Percentiles rank a stretch among this genome's conserved stretches.
These are phyloP conservation scores for Cerioporus squamosus DNA, from an alignment of 1,284 basidiomycete species.

Conservation along the genomic window DNA sequence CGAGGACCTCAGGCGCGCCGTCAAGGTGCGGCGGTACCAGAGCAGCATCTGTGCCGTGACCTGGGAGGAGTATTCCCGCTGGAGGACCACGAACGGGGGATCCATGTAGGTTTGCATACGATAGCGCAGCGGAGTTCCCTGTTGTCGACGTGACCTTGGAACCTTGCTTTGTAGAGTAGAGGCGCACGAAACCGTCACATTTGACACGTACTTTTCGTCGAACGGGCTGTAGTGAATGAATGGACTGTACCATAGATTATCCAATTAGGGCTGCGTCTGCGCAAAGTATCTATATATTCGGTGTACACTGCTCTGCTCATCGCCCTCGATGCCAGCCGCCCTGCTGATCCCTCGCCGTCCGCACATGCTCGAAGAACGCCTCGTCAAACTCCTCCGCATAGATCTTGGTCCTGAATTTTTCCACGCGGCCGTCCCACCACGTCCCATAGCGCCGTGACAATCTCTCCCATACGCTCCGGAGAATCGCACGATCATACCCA, in stretches of 20 bases:
- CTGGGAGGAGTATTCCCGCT: slow-evolving; percentile 81
- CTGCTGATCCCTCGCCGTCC: slow-evolving; percentile 2
- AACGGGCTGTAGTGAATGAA: neutral
- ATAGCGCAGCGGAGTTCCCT: neutral
- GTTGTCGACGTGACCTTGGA: neutral
- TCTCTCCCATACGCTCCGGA: slow-evolving; percentile 58
- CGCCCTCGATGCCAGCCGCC: neutral
- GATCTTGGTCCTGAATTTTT: slow-evolving; percentile 30
- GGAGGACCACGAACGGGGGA: slow-evolving; percentile 61
- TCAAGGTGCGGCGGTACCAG: slow-evolving; percentile 86
- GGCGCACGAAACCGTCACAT: neutral
- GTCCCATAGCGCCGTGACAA: slow-evolving; percentile 57
- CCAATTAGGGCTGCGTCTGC: slow-evolving; percentile 4
- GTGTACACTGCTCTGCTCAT: slow-evolving; percentile 8
- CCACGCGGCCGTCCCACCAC: slow-evolving; percentile 55
- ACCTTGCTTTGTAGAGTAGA: neutral
- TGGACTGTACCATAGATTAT: slow-evolving; percentile 8
- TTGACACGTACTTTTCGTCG: too few relatives aligned
- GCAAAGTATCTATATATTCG: slow-evolving; percentile 5
- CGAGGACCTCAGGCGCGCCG: slow-evolving; percentile 78
- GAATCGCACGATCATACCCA: slow-evolving; percentile 46
- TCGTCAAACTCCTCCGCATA: slow-evolving; percentile 21
- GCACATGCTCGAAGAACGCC: slow-evolving; percentile 16
- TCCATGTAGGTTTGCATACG: slow-evolving; percentile 21
- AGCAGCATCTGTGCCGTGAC: slow-evolving; percentile 73